Evolutionary conservation across 305 asterid genomes (phyloP).

Genomic region (Rubia peregrina): DNA sequence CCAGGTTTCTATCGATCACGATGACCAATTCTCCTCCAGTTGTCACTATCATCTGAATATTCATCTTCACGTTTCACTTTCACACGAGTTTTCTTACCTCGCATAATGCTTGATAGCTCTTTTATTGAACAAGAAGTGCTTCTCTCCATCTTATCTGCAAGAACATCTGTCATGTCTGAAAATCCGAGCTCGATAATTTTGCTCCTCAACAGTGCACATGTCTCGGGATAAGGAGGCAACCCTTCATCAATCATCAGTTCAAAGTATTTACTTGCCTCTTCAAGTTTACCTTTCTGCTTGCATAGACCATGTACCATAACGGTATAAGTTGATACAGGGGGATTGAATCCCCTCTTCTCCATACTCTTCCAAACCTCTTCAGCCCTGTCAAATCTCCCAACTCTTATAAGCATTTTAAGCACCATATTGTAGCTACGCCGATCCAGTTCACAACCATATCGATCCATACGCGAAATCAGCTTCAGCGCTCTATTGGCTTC

Average conservation of each 20-base stretch:
- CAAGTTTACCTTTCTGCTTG: conserved; percentile 62
- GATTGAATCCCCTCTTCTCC: conserved; percentile 69
- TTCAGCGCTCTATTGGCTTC: conserved; percentile 67
- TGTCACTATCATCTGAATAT: conserved; percentile 50
- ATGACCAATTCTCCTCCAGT: conserved; percentile 11
- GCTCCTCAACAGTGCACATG: conserved; percentile 66
- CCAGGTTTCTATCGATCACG: neutral
- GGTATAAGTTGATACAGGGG: conserved; percentile 66
- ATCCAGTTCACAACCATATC: conserved; percentile 37
- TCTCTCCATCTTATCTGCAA: conserved; percentile 80
- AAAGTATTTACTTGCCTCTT: conserved; percentile 67
- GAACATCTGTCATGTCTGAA: conserved; percentile 54
- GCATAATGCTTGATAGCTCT: conserved; percentile 52
- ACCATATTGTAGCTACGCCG: conserved; percentile 71
- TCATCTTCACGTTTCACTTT: conserved; percentile 32
- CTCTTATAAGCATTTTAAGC: conserved; percentile 75
- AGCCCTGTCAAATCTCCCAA: conserved; percentile 71
- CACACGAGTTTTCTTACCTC: conserved; percentile 35
- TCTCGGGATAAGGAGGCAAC: conserved; percentile 57
- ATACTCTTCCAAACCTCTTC: conserved; percentile 66
- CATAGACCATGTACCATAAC: conserved; percentile 91
- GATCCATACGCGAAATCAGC: conserved; percentile 60
- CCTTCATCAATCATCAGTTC: conserved; percentile 93
- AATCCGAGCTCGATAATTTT: conserved; percentile 60
- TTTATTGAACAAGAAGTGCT: conserved; percentile 53